Evolutionary conservation across 176 grass and related monocot species (phyloP).

Genomic region (Carex scoparia): DNA sequence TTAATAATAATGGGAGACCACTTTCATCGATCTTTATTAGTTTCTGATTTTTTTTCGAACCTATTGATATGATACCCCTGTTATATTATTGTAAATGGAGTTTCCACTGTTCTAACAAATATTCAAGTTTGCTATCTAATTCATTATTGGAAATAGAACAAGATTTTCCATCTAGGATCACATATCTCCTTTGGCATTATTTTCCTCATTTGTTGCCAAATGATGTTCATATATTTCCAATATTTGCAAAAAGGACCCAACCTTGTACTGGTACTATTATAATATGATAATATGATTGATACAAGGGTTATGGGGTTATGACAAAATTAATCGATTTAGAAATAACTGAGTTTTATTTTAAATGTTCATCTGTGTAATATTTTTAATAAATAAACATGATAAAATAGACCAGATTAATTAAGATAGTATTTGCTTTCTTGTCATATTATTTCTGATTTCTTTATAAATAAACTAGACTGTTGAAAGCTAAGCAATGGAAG

Average conservation of each 20-base stretch:
- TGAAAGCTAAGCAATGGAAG: constrained; percentile 8
- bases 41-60: background rate
- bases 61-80: background rate
- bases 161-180: background rate
- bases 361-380: background rate
- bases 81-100: background rate
- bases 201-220: background rate
- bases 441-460: background rate
- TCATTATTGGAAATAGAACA: background rate
- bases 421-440: background rate
- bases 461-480: constrained; percentile 11
- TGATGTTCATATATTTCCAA: background rate
- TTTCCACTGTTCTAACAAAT: background rate
- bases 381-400: background rate
- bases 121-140: background rate
- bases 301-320: background rate
- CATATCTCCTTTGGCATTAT: background rate
- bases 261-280: background rate
- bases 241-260: constrained; percentile 1
- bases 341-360: background rate
- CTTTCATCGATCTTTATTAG: background rate
- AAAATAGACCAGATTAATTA: background rate
- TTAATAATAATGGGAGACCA: background rate
- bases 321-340: background rate
- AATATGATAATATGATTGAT: background rate